Evolutionary conservation across 2,329 filamentous ascomycete genomes (phyloP).

Genomic region (Diaporthe aspalathi): DNA sequence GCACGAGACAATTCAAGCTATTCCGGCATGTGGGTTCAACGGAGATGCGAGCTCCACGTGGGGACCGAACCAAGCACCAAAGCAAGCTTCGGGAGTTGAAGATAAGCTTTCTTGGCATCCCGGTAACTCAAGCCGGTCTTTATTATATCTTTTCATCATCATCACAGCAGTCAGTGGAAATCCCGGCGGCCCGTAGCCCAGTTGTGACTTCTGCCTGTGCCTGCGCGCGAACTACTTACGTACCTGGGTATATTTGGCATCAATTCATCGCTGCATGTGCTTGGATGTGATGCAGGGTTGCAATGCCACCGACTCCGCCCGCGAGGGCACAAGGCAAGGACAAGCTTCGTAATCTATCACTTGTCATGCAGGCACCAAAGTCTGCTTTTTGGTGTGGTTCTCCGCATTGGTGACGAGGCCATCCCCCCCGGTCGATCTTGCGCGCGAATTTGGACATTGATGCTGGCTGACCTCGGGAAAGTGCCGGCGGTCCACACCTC

Average conservation of each 20-base stretch:
- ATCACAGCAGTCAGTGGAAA: not conserved
- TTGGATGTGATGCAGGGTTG: not conserved
- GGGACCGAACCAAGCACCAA: not conserved
- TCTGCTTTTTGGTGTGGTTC: conserved; percentile 1
- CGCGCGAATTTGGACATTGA: not conserved
- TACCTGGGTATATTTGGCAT: too few relatives aligned
- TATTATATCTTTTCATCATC: not conserved
- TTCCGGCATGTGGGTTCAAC: too few relatives aligned
- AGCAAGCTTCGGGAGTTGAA: not conserved
- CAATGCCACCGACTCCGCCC: not conserved
- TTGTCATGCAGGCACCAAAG: not conserved
- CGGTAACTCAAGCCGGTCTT: not conserved
- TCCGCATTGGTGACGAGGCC: conserved; percentile 18
- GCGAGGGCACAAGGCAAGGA: not conserved
- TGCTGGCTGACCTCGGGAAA: not conserved
- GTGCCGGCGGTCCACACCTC: not conserved
- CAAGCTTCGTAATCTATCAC: not conserved
- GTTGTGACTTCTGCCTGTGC: not conserved
- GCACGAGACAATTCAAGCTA: too few relatives aligned
- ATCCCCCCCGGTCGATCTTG: not conserved
- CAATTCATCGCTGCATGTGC: not conserved
- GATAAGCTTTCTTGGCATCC: conserved; percentile 27
- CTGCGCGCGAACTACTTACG: too few relatives aligned
- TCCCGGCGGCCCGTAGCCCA: not conserved
- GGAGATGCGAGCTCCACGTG: not conserved